These are phyloP conservation scores for Apiotrichum laibachii DNA, from an alignment of 1,284 basidiomycete genomes.

Conservation along the genomic window DNA sequence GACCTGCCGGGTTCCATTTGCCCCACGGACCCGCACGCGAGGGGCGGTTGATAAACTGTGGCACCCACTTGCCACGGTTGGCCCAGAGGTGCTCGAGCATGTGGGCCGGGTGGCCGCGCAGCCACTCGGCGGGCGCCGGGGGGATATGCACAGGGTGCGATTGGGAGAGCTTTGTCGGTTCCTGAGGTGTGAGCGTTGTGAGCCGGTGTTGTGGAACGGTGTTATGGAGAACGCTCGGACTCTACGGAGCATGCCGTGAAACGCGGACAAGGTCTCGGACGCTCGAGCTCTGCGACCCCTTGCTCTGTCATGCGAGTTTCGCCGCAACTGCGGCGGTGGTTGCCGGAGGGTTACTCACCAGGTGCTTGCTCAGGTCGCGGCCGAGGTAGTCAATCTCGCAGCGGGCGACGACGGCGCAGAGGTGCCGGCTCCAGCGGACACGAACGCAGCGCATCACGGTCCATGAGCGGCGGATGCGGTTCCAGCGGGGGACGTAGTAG, in stretches of 20 bases:
- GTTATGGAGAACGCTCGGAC: neutral
- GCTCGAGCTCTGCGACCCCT: no score
- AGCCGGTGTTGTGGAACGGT: neutral
- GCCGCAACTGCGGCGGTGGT: no score
- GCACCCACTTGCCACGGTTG: slow-evolving; percentile 34
- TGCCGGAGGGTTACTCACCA: slow-evolving; percentile 26
- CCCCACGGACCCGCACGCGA: slow-evolving; percentile 24
- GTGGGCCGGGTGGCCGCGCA: slow-evolving; percentile 36
- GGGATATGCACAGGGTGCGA: slow-evolving; percentile 41
- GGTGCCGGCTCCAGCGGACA: slow-evolving; percentile 34
- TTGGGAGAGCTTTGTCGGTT: slow-evolving; percentile 27
- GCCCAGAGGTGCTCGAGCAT: slow-evolving; percentile 26
- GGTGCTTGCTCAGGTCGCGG: slow-evolving; percentile 28
- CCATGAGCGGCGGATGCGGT: slow-evolving; percentile 38
- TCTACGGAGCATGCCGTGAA: no score
- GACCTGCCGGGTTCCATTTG: slow-evolving; percentile 27
- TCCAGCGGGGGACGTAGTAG: slow-evolving; percentile 28
- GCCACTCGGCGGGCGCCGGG: slow-evolving; percentile 29
- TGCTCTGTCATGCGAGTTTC: no score
- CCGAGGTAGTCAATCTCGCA: slow-evolving; percentile 48
- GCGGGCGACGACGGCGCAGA: slow-evolving; percentile 39
- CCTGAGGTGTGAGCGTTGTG: slow-evolving; percentile 20
- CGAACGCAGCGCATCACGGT: slow-evolving; percentile 37
- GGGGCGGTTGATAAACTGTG: slow-evolving; percentile 33
- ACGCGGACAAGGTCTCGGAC: neutral